phyloP scores from a whole-genome alignment of 2,329 filamentous ascomycete species.

The Clarireedia hainanense region DNA sequence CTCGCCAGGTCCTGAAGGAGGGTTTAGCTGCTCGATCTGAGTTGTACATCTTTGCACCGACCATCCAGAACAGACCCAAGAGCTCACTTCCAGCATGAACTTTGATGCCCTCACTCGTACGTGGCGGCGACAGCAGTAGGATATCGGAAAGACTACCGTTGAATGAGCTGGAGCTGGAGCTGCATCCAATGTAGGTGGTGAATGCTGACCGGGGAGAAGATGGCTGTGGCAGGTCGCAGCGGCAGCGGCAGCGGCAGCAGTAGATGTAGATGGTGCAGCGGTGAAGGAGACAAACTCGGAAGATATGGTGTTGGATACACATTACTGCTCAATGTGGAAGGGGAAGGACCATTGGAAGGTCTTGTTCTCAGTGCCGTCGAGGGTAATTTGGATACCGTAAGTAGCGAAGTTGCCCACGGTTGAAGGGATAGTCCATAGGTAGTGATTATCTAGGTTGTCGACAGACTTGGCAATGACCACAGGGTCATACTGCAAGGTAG shows the following conservation, averaged over 20 bases:
- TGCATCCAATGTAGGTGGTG: no score
- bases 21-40: no score
- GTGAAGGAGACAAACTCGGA: no score
- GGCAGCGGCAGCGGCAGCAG: neutral
- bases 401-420: slow-evolving; percentile 37
- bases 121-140: no score
- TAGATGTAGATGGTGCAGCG: neutral
- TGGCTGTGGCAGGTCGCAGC: neutral
- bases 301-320: neutral
- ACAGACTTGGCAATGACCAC: slow-evolving; percentile 44
- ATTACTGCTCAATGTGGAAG: slow-evolving; percentile 33
- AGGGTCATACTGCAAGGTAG: slow-evolving; percentile 34
- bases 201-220: neutral
- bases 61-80: no score
- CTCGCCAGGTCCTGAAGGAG: no score
- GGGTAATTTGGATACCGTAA: slow-evolving; percentile 51
- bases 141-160: no score
- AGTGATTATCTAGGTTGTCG: slow-evolving; percentile 37
- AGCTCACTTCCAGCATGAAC: no score
- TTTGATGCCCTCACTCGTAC: no score
- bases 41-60: no score
- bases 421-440: slow-evolving; percentile 43
- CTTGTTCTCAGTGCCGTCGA: slow-evolving; percentile 35
- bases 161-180: no score
- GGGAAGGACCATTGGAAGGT: slow-evolving; percentile 57